Base-by-base conservation (phyloP, 2,329 filamentous ascomycete genomes). In the Fusarium nelsonii region DNA sequence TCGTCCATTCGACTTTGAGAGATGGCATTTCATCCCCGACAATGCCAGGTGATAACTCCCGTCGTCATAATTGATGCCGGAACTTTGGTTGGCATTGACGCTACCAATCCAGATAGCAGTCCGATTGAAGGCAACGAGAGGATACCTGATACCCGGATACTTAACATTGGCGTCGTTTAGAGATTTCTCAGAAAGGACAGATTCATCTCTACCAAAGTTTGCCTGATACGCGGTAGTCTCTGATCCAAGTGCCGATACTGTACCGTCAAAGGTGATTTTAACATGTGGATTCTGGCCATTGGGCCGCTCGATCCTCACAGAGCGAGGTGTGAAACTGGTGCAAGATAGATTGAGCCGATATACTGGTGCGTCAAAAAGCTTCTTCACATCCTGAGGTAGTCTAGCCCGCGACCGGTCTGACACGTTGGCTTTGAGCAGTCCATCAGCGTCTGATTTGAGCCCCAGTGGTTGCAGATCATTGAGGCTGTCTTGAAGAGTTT, bases 1-100 rank as follows among this genome's bases (percentile, higher is more conserved):
- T 15, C 36, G 49, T 18, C 60, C 65, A 10, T 39, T 62, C 14
- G 49, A 69, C n/a, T 62, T 65, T 0, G 49, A 18, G n/a, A 69
- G 40, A 10, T 34, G 30, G 8, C 65, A 68, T 11, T 52, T 20
- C 15, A 68, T 37, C 0, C 65, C 65, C 14, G 60, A 53, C 9
- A 69, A 43, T 10, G 34, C 52, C 10, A 68, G 33, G 34, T 10
- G 52, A n/a, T 50, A 53, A 12, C 12, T 53, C 11, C 4, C 23
- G 4, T 10, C 4, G 7, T 14, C 6, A 28, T 15, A 12, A 9
- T 16, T 11, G 8, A 50, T 28, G 3, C 12, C 54, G 9, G 9
- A 23, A 3, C 44, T 43, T 6, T 30, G n/a, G 7, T 37, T 23
- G 10, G 33, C 12, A 34, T 40, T 18, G 28, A 68, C 50, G 4